phyloP scores from a whole-genome alignment of 306 rosid species.

The Trifolium dubium region DNA sequence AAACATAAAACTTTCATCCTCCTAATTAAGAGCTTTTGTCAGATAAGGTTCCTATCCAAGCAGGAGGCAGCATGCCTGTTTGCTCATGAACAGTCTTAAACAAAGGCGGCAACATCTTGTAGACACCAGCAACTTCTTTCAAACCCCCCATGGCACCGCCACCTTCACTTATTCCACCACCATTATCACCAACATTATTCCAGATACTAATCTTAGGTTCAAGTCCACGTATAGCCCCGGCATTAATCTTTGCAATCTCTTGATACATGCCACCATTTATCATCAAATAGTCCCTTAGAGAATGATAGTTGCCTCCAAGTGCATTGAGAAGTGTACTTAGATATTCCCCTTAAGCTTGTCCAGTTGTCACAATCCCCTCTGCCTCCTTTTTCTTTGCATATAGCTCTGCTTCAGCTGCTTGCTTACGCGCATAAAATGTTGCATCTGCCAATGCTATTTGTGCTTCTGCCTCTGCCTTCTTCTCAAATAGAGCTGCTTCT shows the following conservation, averaged over 20 bases:
- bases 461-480: constrained; percentile 45
- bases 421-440: constrained; percentile 36
- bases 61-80: constrained; percentile 51
- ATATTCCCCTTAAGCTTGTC: constrained; percentile 37
- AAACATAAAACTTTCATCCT: not conserved
- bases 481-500: constrained; percentile 38
- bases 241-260: constrained; percentile 46
- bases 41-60: constrained; percentile 46
- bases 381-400: constrained; percentile 26
- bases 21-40: not conserved
- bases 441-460: constrained; percentile 40
- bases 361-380: constrained; percentile 38
- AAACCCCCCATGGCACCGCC: not conserved
- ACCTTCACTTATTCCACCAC: not conserved
- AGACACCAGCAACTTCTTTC: constrained; percentile 10
- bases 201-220: constrained; percentile 48
- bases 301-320: constrained; percentile 29
- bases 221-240: constrained; percentile 45
- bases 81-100: constrained; percentile 48
- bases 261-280: constrained; percentile 42
- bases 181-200: constrained; percentile 23
- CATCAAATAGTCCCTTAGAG: constrained; percentile 47
- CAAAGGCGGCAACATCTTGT: constrained; percentile 36
- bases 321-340: constrained; percentile 41
- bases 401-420: constrained; percentile 45